Evolutionary conservation across 1,284 basidiomycete species (phyloP).

Genomic region (Fomitopsis palustris): DNA sequence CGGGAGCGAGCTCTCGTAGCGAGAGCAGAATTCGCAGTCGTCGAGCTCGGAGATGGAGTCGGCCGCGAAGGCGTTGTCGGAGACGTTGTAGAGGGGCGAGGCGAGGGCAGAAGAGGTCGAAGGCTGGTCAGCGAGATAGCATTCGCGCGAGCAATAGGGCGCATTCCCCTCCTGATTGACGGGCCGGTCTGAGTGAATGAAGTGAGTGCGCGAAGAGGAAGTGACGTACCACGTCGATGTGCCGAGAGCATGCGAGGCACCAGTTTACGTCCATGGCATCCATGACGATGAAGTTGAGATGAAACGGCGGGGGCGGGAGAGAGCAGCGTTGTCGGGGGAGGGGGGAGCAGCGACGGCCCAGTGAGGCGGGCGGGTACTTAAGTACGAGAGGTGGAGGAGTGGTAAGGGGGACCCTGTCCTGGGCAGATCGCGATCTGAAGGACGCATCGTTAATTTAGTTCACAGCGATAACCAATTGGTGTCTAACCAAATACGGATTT

Average conservation of each 20-base stretch:
- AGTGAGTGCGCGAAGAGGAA: slow-evolving; percentile 2
- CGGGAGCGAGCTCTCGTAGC: slow-evolving; percentile 7
- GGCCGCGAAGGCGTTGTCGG: slow-evolving; percentile 14
- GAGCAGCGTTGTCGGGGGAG: neutral
- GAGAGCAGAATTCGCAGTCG: slow-evolving; percentile 6
- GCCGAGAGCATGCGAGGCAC: slow-evolving; percentile 60
- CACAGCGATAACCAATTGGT: neutral
- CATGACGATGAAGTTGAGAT: neutral
- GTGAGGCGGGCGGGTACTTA: neutral
- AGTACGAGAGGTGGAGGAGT: neutral
- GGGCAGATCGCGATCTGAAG: neutral
- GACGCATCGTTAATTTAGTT: slow-evolving; percentile 2
- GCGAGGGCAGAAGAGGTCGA: slow-evolving; percentile 23
- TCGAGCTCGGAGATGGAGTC: slow-evolving; percentile 16
- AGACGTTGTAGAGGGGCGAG: slow-evolving; percentile 14
- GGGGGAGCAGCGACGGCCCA: neutral
- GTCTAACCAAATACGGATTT: neutral
- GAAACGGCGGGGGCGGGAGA: too few species aligned
- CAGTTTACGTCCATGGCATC: slow-evolving; percentile 58
- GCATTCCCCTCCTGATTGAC: slow-evolving; percentile 38
- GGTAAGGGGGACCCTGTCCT: neutral
- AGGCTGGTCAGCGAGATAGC: slow-evolving; percentile 27
- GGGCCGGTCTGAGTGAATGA: slow-evolving; percentile 10
- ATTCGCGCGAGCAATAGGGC: slow-evolving; percentile 56
- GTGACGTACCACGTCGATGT: slow-evolving; percentile 41